These are phyloP conservation scores for Kwoniella europaea DNA, from an alignment of 768 basidiomycete species.

Conservation along the genomic window DNA sequence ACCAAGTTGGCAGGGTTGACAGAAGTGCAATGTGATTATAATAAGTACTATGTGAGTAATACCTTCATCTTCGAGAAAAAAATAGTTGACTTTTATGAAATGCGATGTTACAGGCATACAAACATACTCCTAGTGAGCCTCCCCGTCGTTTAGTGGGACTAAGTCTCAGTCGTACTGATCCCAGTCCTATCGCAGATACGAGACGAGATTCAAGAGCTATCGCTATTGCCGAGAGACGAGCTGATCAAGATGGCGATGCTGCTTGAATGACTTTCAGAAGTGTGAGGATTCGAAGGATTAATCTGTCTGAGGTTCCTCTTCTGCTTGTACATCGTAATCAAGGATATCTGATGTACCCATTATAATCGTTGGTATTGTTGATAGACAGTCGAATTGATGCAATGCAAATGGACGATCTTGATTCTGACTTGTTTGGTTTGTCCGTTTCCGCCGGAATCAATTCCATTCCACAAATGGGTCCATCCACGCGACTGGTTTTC, in stretches of 20 bases:
- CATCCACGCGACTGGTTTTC: conserved; percentile 7
- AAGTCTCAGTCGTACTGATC: too few species aligned
- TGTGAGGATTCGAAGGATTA: too few species aligned
- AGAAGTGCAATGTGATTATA: conserved; percentile 7
- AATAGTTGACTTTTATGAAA: too few species aligned
- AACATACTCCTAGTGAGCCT: neutral
- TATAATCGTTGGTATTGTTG: too few species aligned
- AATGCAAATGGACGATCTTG: too few species aligned
- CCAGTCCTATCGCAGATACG: neutral
- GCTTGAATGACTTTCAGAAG: neutral
- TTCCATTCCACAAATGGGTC: neutral
- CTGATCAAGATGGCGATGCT: neutral
- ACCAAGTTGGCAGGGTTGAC: neutral
- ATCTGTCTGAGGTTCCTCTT: too few species aligned
- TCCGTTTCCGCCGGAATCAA: conserved; percentile 5
- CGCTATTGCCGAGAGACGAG: conserved; percentile 6
- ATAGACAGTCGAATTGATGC: too few species aligned
- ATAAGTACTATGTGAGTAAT: conserved; percentile 20
- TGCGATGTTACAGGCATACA: neutral
- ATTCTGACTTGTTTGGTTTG: neutral
- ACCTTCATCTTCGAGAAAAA: too few species aligned
- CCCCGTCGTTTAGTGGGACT: too few species aligned
- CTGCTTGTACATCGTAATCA: too few species aligned
- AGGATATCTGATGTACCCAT: too few species aligned
- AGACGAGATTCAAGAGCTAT: conserved; percentile 6